Evolutionary conservation across 805 yeast genomes (phyloP).

Genomic region (Henningerozyma blattae): DNA sequence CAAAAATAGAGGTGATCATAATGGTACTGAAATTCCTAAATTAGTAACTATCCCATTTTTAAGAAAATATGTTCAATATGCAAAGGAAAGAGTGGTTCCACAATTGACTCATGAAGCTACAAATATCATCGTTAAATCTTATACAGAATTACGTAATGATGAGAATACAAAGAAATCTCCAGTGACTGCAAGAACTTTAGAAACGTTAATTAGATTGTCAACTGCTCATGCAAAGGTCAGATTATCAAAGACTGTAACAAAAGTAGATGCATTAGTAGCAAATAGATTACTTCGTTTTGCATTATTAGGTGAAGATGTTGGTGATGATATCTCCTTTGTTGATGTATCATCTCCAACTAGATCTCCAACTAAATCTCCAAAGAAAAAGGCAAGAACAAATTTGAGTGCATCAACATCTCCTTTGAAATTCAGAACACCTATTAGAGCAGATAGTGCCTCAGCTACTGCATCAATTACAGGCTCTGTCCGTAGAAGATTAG

Average conservation of each 20-base stretch:
- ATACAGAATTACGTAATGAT: slow-evolving; percentile 73
- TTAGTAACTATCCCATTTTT: slow-evolving; percentile 72
- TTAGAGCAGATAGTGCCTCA: slow-evolving; percentile 4
- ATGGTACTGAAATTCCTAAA: slow-evolving; percentile 28
- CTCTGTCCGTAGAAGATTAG: slow-evolving; percentile 11
- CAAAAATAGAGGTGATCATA: slow-evolving; percentile 23
- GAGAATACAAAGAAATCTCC: slow-evolving; percentile 80
- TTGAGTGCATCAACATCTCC: slow-evolving; percentile 11
- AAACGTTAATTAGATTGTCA: slow-evolving; percentile 85
- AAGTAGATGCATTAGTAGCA: slow-evolving; percentile 75
- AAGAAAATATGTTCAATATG: slow-evolving; percentile 87
- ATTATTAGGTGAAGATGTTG: slow-evolving; percentile 38
- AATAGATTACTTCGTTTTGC: slow-evolving; percentile 78
- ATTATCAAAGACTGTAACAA: slow-evolving; percentile 60
- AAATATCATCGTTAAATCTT: slow-evolving; percentile 66
- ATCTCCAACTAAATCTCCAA: slow-evolving; percentile 23
- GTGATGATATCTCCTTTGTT: slow-evolving; percentile 12
- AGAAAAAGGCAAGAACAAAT: slow-evolving; percentile 14
- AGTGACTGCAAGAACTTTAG: slow-evolving; percentile 95
- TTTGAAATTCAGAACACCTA: slow-evolving; percentile 9
- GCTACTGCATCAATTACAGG: slow-evolving; percentile 1
- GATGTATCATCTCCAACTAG: slow-evolving; percentile 9
- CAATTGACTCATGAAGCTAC: slow-evolving; percentile 67
- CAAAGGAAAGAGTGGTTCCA: slow-evolving; percentile 80
- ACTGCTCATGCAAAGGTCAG: slow-evolving; percentile 98